Conservation (phyloP, 805 yeast genomes). For the Saccharomycopsis fibuligera region DNA sequence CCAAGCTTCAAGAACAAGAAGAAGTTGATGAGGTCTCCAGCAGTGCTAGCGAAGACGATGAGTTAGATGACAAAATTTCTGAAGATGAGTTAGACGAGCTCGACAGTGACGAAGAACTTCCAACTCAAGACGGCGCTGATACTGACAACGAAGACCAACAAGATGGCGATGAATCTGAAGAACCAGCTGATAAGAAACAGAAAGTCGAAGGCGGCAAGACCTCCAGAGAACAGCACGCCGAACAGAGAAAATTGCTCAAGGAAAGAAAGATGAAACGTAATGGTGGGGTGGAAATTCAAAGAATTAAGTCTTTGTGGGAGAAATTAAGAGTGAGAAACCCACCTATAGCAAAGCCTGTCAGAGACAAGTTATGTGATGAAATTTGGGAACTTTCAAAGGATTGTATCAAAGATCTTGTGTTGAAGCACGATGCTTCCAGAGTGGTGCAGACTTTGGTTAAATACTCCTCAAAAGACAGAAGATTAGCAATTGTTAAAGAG, state of each 20-base stretch:
- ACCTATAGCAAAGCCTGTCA: slow-evolving; percentile 65
- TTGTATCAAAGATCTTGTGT: slow-evolving; percentile 72
- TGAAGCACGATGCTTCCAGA: slow-evolving; percentile 95
- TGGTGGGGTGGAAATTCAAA: slow-evolving; percentile 80
- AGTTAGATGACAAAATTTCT: slow-evolving; percentile 22
- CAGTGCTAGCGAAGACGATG: slow-evolving; percentile 25
- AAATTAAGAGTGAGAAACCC: slow-evolving; percentile 79
- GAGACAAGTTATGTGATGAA: slow-evolving; percentile 75
- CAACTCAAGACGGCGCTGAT: slow-evolving; percentile 28
- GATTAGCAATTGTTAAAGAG: slow-evolving; percentile 60
- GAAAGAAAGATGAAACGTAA: slow-evolving; percentile 86
- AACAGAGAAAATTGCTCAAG: slow-evolving; percentile 67
- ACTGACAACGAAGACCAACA: slow-evolving; percentile 27
- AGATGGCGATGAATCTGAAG: slow-evolving; percentile 28
- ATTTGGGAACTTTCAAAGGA: slow-evolving; percentile 79
- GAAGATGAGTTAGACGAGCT: slow-evolving; percentile 29
- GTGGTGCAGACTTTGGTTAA: slow-evolving; percentile 91
- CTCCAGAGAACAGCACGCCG: slow-evolving; percentile 68
- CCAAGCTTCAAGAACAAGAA: background rate
- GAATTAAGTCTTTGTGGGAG: slow-evolving; percentile 88
- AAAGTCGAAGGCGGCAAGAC: slow-evolving; percentile 30
- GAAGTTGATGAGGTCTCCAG: background rate
- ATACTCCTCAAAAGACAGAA: slow-evolving; percentile 72
- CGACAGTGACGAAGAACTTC: slow-evolving; percentile 24
- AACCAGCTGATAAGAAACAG: slow-evolving; percentile 29